phyloP scores from a whole-genome alignment of 2,329 filamentous ascomycete species.

The Phialophora macrospora region DNA sequence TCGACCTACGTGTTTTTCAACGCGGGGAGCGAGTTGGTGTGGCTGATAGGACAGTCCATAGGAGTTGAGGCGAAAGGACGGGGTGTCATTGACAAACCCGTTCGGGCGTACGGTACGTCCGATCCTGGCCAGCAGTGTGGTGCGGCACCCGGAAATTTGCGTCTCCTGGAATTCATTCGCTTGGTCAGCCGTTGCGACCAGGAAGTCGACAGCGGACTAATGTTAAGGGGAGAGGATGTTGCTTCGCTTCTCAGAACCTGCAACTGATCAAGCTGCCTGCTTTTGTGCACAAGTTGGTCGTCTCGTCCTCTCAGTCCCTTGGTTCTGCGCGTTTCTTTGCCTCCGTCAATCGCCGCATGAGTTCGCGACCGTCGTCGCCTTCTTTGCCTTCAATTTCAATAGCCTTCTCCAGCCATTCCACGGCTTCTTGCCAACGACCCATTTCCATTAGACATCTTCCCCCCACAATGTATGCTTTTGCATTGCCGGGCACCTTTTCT shows the following conservation, averaged over 20 bases:
- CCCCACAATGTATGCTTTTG: slow-evolving; percentile 92
- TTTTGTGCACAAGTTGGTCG: neutral
- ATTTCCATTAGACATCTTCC: slow-evolving; percentile 89
- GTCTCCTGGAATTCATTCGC: neutral
- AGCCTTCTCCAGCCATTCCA: slow-evolving; percentile 74
- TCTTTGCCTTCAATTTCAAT: slow-evolving; percentile 77
- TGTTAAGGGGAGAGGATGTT: neutral
- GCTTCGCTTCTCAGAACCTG: neutral
- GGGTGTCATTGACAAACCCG: neutral
- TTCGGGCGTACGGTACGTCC: neutral
- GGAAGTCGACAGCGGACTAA: neutral
- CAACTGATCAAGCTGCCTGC: neutral
- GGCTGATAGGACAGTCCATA: neutral
- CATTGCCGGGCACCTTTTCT: slow-evolving; percentile 67
- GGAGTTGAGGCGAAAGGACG: neutral
- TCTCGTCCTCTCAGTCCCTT: slow-evolving; percentile 18
- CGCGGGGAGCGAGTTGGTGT: neutral
- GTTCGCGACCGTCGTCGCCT: slow-evolving; percentile 55
- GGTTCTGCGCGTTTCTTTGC: slow-evolving; percentile 50
- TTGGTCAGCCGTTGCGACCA: neutral
- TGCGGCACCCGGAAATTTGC: neutral
- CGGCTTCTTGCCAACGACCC: slow-evolving; percentile 81
- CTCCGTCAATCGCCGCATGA: slow-evolving; percentile 64
- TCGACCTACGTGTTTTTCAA: neutral
- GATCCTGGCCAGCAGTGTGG: neutral